Base-by-base conservation (phyloP, 164 flowering plant species). In the Aristolochia californica region DNA sequence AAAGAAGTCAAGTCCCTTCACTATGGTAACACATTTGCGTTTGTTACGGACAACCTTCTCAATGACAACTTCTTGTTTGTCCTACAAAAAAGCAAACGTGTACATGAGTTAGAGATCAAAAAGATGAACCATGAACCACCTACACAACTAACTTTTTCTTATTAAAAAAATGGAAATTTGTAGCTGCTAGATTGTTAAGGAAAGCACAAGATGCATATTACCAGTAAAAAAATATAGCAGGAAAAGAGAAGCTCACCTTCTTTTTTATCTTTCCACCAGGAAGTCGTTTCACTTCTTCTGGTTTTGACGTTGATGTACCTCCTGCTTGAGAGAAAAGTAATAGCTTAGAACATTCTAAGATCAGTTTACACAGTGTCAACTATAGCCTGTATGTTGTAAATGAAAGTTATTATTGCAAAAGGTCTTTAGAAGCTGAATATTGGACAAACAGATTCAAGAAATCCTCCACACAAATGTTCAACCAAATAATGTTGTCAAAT, bases 261-360 rank as follows among this genome's bases (percentile, higher is more conserved):
- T 83, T 88, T 70, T 88, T 88, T 58, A 83, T 72, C 75, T 88
- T 91, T 18, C 98, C 98, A 67, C 98, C 98, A 40, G 98, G 98
- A 53, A 91, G 95, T 40, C 96, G 95, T 62, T 88, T 91, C 5
- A 84, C 95, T 75, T 88, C 96, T 66, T 85, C 96, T 77, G 57
- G 75, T 72, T 91, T 86, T 30, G 83, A 59, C 56, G 80, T 66
- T 23, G 91, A 77, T 47, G 80, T 48, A 45, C 72, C 78, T 13
- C 79, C 87, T 81, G 64, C 43, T 23, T 50, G 12, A 3, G 17
- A 22, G 23, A 1, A 23, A 23, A 23, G 12, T n/a, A 17, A 48
- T 20, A 21, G 20, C 15, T 5, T 17, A 50, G 16, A 22, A 23
- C 28, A 22, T 20, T 10, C 10, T 34, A 0, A 34, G 40, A 34